Base-by-base conservation (phyloP, 768 basidiomycete species). In the Auricularia heimuer region DNA sequence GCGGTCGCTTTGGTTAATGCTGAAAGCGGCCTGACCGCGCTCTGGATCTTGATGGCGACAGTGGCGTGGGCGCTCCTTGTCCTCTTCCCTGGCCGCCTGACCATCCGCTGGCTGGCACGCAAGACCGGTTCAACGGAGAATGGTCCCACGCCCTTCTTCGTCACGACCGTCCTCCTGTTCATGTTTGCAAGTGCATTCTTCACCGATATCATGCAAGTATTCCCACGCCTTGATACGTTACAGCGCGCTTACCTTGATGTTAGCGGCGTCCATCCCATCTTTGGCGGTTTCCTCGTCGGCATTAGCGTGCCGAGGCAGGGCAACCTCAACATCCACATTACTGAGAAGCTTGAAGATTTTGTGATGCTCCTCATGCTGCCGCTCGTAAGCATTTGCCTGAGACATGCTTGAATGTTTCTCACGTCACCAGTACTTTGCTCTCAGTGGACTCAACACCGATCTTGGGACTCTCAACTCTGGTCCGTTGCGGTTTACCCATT, bases 311-410 rank as follows among this genome's bases (percentile, higher is more conserved):
- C 94, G 4, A 85, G 89, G 66, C 86, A 91, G 44, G 88, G 89
- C 65, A 91, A 91, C 0, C 91, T 85, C 71, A 89, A 85, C 4
- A 89, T 92, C 65, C 81, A 88, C 0, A 71, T 95, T 16, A 87
- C 90, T 0, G 90, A 92, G 69, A 94, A 90, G 74, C 74, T 94
- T 34, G 94, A 97, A 75, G 94, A 96, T 78, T 76, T 94, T n/a
- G 85, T 94, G 8, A 76, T 82, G 3, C 84, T 92, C 65, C 71
- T 92, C 3, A 84, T 93, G 71, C 70, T 94, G 37, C 92, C 92
- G 4, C 79, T 92, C 65, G 90, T 91, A 72, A 66, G 88, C 42
- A 29, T 63, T 14, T 21, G 37, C 16, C 42, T 58, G 54, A 39
- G 47, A 36, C 62, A 54, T 44, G 63, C 61, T 63, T 65, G 29